These are phyloP conservation scores for Achaetomiella virescens DNA, from an alignment of 495 filamentous ascomycete genomes.

Conservation along the genomic window DNA sequence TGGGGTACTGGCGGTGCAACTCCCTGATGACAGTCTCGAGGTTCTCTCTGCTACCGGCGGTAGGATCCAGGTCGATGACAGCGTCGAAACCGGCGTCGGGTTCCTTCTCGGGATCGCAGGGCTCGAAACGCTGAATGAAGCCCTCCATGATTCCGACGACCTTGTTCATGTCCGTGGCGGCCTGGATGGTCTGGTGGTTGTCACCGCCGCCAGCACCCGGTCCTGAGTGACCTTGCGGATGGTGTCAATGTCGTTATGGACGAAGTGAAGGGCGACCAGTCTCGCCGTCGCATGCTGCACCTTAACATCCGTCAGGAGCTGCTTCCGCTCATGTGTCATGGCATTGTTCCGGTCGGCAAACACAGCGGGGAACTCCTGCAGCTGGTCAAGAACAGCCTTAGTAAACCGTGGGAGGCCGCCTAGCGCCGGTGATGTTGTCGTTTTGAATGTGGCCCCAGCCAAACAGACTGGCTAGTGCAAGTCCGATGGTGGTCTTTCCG, in stretches of 20 bases:
- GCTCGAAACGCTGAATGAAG: slow-evolving; percentile 81
- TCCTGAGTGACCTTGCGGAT: slow-evolving; percentile 71
- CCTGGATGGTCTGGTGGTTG: slow-evolving; percentile 97
- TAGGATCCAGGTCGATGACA: slow-evolving; percentile 78
- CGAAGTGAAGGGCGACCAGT: slow-evolving; percentile 88
- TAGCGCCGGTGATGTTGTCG: slow-evolving; percentile 82
- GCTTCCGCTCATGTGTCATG: slow-evolving; percentile 74
- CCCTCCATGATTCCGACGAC: slow-evolving; percentile 90
- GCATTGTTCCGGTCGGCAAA: slow-evolving; percentile 95
- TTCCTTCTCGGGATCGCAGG: slow-evolving; percentile 50
- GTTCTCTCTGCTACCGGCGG: slow-evolving; percentile 70
- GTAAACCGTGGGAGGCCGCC: slow-evolving; percentile 69
- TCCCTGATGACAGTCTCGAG: slow-evolving; percentile 71
- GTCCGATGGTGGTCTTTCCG: slow-evolving; percentile 88
- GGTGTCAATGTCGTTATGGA: slow-evolving; percentile 64
- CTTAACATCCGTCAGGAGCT: slow-evolving; percentile 75
- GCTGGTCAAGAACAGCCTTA: slow-evolving; percentile 52
- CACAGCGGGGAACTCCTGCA: slow-evolving; percentile 61
- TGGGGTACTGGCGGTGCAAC: slow-evolving; percentile 66
- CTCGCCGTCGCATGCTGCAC: slow-evolving; percentile 52
- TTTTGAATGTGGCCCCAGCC: slow-evolving; percentile 95
- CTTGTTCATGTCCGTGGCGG: slow-evolving; percentile 58
- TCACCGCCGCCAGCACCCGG: slow-evolving; percentile 79
- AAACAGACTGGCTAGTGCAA: slow-evolving; percentile 78
- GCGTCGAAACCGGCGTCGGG: slow-evolving; percentile 77